These are phyloP conservation scores for Pyricularia grisea DNA, from an alignment of 2,329 filamentous ascomycete species.

Conservation along the genomic window DNA sequence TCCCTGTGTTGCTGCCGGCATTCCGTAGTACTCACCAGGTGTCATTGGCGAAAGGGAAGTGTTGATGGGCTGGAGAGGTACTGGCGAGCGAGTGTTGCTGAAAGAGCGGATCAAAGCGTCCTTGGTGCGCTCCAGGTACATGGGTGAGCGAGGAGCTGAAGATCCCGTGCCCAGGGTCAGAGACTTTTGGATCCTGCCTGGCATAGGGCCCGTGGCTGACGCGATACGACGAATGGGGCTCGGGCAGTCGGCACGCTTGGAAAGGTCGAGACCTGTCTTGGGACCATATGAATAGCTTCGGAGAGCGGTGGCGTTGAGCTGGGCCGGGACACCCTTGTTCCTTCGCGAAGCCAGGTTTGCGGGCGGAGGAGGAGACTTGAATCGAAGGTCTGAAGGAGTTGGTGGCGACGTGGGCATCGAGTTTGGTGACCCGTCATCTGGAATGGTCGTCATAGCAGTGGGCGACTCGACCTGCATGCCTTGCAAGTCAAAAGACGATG, in stretches of 20 bases:
- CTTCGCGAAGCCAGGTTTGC: constrained; percentile 46
- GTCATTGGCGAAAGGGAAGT: constrained; percentile 29
- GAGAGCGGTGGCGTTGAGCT: constrained; percentile 35
- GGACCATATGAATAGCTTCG: constrained; percentile 34
- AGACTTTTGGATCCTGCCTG: constrained; percentile 32
- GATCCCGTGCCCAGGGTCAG: constrained; percentile 7
- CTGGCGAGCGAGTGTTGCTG: constrained; percentile 32
- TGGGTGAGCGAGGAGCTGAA: constrained; percentile 30
- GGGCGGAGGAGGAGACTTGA: constrained; percentile 39
- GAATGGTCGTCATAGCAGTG: neutral
- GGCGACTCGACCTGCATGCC: constrained; percentile 2
- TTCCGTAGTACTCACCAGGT: constrained; percentile 2
- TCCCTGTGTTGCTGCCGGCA: constrained; percentile 12
- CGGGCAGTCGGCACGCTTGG: constrained; percentile 32
- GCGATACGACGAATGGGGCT: constrained; percentile 44
- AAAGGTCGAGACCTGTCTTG: constrained; percentile 37
- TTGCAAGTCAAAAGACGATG: neutral
- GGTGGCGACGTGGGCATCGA: constrained; percentile 19
- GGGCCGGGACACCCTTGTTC: constrained; percentile 37
- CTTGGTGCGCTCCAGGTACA: constrained; percentile 33
- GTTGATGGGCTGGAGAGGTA: constrained; percentile 22
- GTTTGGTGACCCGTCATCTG: constrained; percentile 19
- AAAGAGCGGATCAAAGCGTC: constrained; percentile 30
- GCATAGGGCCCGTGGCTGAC: constrained; percentile 37
- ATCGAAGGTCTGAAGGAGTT: constrained; percentile 22